A percentile compares a stretch with the other conserved stretches of the same genome.
phyloP scores from a whole-genome alignment of 805 yeast species.

The Candida endomychidarum region DNA sequence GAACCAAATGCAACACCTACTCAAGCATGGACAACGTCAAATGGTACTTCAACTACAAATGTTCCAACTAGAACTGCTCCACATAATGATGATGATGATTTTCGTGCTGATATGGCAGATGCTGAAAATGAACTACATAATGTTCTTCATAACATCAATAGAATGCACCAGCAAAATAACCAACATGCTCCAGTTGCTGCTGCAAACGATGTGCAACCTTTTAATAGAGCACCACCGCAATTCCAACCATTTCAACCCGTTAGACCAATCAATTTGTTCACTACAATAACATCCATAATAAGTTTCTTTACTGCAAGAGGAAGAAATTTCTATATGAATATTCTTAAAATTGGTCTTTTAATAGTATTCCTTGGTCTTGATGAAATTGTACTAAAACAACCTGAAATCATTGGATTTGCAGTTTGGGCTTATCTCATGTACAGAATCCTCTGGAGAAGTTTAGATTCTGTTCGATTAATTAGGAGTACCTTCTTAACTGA shows the following conservation, averaged over 20 bases:
- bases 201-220: too few relatives aligned
- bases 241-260: neutral
- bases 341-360: slow-evolving; percentile 10
- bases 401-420: neutral
- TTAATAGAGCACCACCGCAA: too few relatives aligned
- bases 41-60: too few relatives aligned
- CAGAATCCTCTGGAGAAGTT: slow-evolving; percentile 14
- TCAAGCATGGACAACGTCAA: neutral
- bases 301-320: neutral
- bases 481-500: slow-evolving; percentile 11
- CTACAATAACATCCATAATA: neutral
- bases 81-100: too few relatives aligned
- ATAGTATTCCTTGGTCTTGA: slow-evolving; percentile 14
- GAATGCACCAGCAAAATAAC: neutral
- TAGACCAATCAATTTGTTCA: neutral
- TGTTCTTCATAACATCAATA: neutral
- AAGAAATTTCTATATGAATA: neutral
- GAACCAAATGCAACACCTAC: neutral
- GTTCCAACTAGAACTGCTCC: too few relatives aligned
- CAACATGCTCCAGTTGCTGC: neutral
- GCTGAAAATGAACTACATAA: neutral
- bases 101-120: neutral
- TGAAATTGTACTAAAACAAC: slow-evolving; percentile 1
- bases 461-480: slow-evolving; percentile 13
- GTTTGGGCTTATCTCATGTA: slow-evolving; percentile 3